Evolutionary conservation across 139 green algal species (phyloP), one percentile per base, ranked within the genome.

Genomic region (Pseudopediastrum boryanum): DNA sequence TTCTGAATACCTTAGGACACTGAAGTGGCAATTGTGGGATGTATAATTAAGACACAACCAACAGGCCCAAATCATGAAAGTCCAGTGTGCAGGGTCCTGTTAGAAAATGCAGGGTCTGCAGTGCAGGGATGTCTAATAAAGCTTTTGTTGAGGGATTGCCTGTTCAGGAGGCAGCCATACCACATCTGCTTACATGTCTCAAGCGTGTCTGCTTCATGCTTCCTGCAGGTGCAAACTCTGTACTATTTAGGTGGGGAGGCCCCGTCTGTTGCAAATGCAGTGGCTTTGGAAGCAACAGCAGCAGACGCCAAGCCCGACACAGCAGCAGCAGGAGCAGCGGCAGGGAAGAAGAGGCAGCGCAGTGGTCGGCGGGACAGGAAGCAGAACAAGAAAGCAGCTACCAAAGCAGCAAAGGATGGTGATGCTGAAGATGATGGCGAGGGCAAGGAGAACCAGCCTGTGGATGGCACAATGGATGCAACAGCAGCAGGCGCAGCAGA

Each of bases 211-310:
- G 56, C 56, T n/a, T 27, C 19, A 16, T 23, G 35, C 25, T 1
- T 50, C 27, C 35, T 42, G 48, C 73, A 80, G 73, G 73, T 84
- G 43, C 91, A 95, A 82, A 82, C 82, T 0, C 85, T 95, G 43
- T 90, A 85, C 10, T 87, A 85, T 61, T 42, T 87, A 19, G 83
- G 83, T 0, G 46, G 46, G 13, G 13, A n/a, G 46, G 46, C 16
- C 13, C 46, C 46, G 27, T 38, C 59, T 41, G 39, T 33, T 31
- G 62, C 51, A 56, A 73, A 48, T 16, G 65, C 63, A 21, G 71
- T 51, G 1, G 27, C 62, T 1, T n/a, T n/a, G n/a, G n/a, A n/a
- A n/a, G n/a, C n/a, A n/a, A n/a, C n/a, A n/a, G n/a, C n/a, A n/a
- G n/a, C n/a, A n/a, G n/a, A n/a, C n/a, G n/a, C n/a, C n/a, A n/a